A percentile compares a stretch with the other conserved stretches of the same genome.
Conservation (phyloP, 2,329 filamentous ascomycete genomes). For the Lachnellula suecica region DNA sequence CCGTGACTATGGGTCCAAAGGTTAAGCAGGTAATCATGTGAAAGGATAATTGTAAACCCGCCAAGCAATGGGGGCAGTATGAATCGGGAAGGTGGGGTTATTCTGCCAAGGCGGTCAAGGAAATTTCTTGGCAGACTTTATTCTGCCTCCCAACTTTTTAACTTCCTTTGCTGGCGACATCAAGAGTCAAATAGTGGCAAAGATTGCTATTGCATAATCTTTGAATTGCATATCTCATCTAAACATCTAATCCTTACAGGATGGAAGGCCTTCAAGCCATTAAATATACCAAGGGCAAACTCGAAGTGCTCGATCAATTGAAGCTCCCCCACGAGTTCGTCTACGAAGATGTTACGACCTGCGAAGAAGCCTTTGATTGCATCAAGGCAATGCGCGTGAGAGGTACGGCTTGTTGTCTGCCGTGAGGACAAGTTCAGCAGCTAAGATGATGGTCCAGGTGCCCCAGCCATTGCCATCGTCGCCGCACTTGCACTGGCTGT, state of each 20-base stretch:
- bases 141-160: too few relatives aligned
- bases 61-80: not conserved
- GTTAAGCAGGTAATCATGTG: too few relatives aligned
- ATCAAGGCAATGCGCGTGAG: constrained; percentile 79
- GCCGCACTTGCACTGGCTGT: constrained; percentile 86
- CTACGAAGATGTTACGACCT: constrained; percentile 70
- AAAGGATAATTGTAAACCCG: not conserved
- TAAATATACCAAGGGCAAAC: constrained; percentile 68
- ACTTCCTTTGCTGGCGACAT: not conserved
- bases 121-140: not conserved
- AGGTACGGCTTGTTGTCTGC: constrained; percentile 37
- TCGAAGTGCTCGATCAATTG: constrained; percentile 82
- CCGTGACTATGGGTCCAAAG: too few relatives aligned
- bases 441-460: constrained; percentile 48
- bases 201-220: not conserved
- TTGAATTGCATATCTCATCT: not conserved
- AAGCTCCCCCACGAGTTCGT: constrained; percentile 76
- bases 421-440: not conserved
- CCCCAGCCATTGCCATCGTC: constrained; percentile 97
- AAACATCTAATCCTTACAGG: not conserved
- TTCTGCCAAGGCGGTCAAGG: not conserved
- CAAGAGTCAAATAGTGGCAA: constrained; percentile 3
- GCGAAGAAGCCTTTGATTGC: constrained; percentile 76
- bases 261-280: constrained; percentile 67
- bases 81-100: not conserved